phyloP scores from a whole-genome alignment of 768 basidiomycete genomes.

The Saitozyma sp. region DNA sequence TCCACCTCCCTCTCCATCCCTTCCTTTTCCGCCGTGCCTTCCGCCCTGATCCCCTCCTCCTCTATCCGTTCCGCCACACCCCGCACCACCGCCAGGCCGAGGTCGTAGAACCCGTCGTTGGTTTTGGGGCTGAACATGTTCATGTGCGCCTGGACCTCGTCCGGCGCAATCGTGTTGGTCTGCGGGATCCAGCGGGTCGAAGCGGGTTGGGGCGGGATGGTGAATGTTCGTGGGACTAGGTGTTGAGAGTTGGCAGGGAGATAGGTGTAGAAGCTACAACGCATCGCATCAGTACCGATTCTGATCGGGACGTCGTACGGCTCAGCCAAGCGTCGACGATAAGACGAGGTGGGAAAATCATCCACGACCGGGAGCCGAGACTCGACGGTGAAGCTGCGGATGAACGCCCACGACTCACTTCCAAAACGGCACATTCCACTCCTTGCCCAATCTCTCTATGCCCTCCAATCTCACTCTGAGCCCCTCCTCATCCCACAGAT shows the following conservation, averaged over 20 bases:
- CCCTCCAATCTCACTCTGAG: conserved; percentile 65
- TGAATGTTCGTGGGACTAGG: conserved; percentile 68
- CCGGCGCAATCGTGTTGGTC: conserved; percentile 66
- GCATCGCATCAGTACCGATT: conserved; percentile 3
- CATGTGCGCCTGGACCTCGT: conserved; percentile 82
- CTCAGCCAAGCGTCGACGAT: background rate
- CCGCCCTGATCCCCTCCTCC: conserved; percentile 23
- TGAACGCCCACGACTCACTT: conserved; percentile 46
- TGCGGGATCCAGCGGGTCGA: conserved; percentile 63
- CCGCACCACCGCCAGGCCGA: conserved; percentile 69
- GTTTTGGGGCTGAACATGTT: conserved; percentile 79
- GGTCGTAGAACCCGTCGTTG: conserved; percentile 87
- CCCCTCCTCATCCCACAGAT: conserved; percentile 73
- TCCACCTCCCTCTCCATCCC: conserved; percentile 13
- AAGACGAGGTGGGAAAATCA: background rate
- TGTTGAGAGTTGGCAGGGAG: conserved; percentile 68
- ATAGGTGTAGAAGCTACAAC: conserved; percentile 71
- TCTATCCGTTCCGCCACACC: conserved; percentile 45
- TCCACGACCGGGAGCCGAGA: background rate
- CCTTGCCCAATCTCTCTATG: conserved; percentile 63
- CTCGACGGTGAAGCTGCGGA: too few relatives aligned
- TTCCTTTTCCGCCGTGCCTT: conserved; percentile 4
- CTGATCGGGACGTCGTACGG: background rate
- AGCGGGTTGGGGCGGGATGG: conserved; percentile 63
- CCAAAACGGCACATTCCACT: conserved; percentile 51